Base-by-base conservation (phyloP, 2,329 filamentous ascomycete genomes). In the Chaetomiaceae sp. region DNA sequence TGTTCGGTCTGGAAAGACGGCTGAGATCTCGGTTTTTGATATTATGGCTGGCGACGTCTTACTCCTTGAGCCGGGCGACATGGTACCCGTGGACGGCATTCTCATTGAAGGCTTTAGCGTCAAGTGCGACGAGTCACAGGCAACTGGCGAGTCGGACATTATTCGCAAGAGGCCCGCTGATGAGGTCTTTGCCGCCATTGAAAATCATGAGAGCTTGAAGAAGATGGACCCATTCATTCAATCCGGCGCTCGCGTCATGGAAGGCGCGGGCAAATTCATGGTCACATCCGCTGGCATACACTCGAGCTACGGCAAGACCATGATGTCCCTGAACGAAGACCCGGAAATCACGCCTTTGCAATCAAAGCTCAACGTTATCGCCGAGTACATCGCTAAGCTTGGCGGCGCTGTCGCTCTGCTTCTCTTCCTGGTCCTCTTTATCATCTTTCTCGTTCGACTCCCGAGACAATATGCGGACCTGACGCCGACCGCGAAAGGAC, bases 141-240 rank as follows among this genome's bases (percentile, higher is more conserved):
- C 86, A 2, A 90, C 86, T n/a, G 86, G 86, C 61, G 86, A 90
- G 70, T 90, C 86, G 1, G 86, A 90, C 60, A 76, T 89, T 32
- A 81, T 90, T 63, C 84, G 81, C 66, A 90, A 90, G 69, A 76
- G 73, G 29, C 65, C 80, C 5, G 84, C 76, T 36, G 84, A 88
- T 44, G 84, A 88, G 21, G 87, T 89, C 18, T 86, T 77, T 63
- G 75, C 76, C 18, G 85, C 85, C 23, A 87, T 90, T 61, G 81
- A 87, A 61, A 82, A 80, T 58, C 75, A 81, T 60, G 79, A 85
- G 37, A 75, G 75, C 41, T 74, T 85, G 21, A 85, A 81, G 72
- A 90, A 90, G 69, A 78, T 90, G 69, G 87, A 91, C 59, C 87
- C 87, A 0, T 89, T 91, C 61, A 89, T 96, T 62, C 88, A 95